Conservation (phyloP, 192 early-diverging fungal genomes). For the Linnemannia zychae region DNA sequence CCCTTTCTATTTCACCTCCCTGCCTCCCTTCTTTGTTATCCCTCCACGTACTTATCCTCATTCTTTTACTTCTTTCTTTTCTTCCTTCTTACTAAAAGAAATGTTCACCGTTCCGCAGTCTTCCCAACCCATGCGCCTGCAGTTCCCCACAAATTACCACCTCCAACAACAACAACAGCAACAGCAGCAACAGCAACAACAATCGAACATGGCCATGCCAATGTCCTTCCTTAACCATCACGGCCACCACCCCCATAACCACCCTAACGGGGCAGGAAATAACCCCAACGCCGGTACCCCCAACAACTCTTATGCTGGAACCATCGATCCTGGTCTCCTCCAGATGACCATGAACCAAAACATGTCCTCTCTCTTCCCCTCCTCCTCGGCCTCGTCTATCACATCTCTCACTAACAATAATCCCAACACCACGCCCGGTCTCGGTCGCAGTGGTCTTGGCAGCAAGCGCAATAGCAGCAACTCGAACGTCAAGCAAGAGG, state of each 20-base stretch:
- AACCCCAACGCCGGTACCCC: constrained; percentile 28
- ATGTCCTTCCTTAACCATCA: constrained; percentile 41
- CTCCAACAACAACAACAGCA: constrained; percentile 43
- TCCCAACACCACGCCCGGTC: background rate
- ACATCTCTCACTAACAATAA: constrained; percentile 26
- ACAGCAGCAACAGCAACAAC: constrained; percentile 44
- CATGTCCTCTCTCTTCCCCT: constrained; percentile 43
- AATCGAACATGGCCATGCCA: constrained; percentile 44
- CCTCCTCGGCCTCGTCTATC: constrained; percentile 44
- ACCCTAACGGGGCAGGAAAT: background rate
- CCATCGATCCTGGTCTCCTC: constrained; percentile 53
- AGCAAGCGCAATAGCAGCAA: constrained; percentile 47
- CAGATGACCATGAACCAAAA: constrained; percentile 52
- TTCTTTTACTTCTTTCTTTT: background rate
- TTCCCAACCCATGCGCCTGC: constrained; percentile 44
- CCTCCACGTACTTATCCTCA: background rate
- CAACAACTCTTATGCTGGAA: constrained; percentile 47
- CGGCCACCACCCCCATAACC: constrained; percentile 15
- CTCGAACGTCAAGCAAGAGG: constrained; percentile 56
- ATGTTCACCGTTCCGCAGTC: constrained; percentile 51
- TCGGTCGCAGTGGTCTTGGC: constrained; percentile 27
- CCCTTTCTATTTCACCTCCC: background rate
- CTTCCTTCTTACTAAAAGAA: background rate
- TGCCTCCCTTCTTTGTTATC: background rate
- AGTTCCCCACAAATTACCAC: constrained; percentile 55